Conservation (phyloP, 2,329 filamentous ascomycete species). For the Diaporthe ampelina region DNA sequence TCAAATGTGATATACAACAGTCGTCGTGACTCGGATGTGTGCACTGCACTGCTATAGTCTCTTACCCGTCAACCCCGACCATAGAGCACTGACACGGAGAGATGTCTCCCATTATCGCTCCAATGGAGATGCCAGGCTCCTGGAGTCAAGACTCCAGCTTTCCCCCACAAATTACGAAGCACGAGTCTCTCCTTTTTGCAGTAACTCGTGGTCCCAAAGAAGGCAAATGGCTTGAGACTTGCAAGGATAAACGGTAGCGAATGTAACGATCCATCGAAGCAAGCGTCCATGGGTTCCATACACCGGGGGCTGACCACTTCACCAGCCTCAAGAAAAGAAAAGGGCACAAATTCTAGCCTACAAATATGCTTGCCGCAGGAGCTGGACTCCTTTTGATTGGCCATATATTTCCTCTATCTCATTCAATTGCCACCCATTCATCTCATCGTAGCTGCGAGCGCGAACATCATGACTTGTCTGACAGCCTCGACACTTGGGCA, state of each 20-base stretch:
- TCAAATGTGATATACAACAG: not conserved
- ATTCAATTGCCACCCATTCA: too few species aligned
- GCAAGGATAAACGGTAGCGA: conserved; percentile 2
- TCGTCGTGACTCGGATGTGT: not conserved
- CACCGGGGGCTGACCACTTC: not conserved
- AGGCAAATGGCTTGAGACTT: not conserved
- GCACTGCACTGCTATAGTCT: not conserved
- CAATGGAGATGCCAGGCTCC: not conserved
- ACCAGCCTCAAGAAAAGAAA: not conserved
- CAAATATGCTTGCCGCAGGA: not conserved
- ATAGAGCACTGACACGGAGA: not conserved
- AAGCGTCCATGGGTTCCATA: too few species aligned
- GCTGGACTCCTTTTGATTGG: too few species aligned
- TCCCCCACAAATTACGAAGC: not conserved
- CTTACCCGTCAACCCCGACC: not conserved
- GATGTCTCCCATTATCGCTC: not conserved
- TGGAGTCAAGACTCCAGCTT: not conserved
- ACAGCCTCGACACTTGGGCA: not conserved
- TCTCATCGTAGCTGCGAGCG: not conserved
- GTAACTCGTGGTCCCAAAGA: not conserved
- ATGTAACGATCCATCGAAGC: conserved; percentile 19
- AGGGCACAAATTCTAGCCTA: not conserved
- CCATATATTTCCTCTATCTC: too few species aligned
- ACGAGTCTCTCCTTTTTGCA: not conserved
- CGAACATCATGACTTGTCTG: not conserved